Conservation (phyloP, 805 yeast genomes). For the Phaffomyces antillensis region DNA sequence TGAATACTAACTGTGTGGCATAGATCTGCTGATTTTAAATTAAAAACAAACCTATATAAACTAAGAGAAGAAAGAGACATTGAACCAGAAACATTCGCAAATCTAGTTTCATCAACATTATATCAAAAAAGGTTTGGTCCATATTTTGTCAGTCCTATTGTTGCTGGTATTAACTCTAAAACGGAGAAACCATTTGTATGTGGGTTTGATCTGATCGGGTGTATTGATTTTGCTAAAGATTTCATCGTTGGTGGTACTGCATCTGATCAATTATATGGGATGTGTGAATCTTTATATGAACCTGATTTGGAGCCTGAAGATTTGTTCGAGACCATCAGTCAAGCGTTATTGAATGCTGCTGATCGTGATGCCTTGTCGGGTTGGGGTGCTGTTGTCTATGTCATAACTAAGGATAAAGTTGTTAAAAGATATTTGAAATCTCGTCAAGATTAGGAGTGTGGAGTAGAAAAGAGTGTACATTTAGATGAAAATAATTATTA, state of each 20-base stretch:
- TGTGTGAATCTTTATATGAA: constrained; percentile 96
- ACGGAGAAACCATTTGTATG: constrained; percentile 84
- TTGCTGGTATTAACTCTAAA: constrained; percentile 87
- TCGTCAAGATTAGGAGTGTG: constrained; percentile 70
- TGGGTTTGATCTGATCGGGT: constrained; percentile 94
- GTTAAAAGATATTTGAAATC: constrained; percentile 82
- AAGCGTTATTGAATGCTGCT: constrained; percentile 86
- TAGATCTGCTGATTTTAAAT: constrained; percentile 62
- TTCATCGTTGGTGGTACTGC: constrained; percentile 96
- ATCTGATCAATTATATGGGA: constrained; percentile 92
- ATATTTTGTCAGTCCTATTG: constrained; percentile 92
- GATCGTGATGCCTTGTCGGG: constrained; percentile 98
- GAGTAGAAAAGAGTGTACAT: constrained; percentile 1
- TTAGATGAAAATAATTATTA: constrained; percentile 1
- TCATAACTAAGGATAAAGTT: constrained; percentile 88
- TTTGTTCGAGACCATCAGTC: constrained; percentile 90
- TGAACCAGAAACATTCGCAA: constrained; percentile 92
- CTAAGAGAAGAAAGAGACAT: constrained; percentile 85
- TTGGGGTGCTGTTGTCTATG: constrained; percentile 96
- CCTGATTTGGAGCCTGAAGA: constrained; percentile 93
- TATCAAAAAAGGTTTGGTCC: constrained; percentile 94
- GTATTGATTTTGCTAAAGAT: constrained; percentile 91
- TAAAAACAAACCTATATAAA: constrained; percentile 82
- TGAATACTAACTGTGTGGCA: not conserved
- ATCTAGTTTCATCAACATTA: constrained; percentile 81